phyloP scores from a whole-genome alignment of 495 filamentous ascomycete species.

The Jackrogersella minutella region DNA sequence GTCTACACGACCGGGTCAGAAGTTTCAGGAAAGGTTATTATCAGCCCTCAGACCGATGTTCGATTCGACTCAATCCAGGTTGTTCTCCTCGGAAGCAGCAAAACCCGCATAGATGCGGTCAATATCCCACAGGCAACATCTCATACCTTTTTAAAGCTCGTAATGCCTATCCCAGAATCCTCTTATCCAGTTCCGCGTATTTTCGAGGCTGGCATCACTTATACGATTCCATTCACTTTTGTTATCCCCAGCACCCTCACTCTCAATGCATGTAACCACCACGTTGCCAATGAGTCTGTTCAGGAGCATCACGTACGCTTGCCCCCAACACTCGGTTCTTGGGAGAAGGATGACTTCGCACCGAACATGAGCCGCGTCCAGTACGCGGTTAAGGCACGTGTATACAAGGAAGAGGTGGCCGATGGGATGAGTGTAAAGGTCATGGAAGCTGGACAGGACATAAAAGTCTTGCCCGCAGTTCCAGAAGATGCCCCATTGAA shows the following conservation, averaged over 20 bases:
- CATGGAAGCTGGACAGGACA: conserved; percentile 61
- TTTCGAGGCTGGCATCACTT: conserved; percentile 69
- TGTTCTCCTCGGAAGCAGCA: conserved; percentile 72
- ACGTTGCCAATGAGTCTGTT: conserved; percentile 61
- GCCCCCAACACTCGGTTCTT: conserved; percentile 82
- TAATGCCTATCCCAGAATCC: conserved; percentile 76
- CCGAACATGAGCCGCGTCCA: conserved; percentile 81
- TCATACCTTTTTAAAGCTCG: conserved; percentile 78
- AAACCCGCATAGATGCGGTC: conserved; percentile 53
- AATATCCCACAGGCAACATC: conserved; percentile 52
- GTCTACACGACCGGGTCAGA: conserved; percentile 59
- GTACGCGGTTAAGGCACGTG: conserved; percentile 73
- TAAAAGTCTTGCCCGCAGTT: conserved; percentile 79
- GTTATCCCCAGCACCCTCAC: conserved; percentile 79
- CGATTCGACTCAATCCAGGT: conserved; percentile 85
- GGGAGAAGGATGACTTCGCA: conserved; percentile 77
- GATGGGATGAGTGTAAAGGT: conserved; percentile 45
- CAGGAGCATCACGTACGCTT: conserved; percentile 77
- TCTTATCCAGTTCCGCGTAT: conserved; percentile 75
- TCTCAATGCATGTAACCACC: conserved; percentile 60
- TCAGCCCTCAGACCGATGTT: conserved; percentile 66
- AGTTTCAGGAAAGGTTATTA: conserved; percentile 60
- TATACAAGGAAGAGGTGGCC: conserved; percentile 50
- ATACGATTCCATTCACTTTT: conserved; percentile 87
- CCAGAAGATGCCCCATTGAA: conserved; percentile 81